These are phyloP conservation scores for Cymbopogon citratus DNA, from an alignment of 176 grass and related monocot genomes.

Conservation along the genomic window DNA sequence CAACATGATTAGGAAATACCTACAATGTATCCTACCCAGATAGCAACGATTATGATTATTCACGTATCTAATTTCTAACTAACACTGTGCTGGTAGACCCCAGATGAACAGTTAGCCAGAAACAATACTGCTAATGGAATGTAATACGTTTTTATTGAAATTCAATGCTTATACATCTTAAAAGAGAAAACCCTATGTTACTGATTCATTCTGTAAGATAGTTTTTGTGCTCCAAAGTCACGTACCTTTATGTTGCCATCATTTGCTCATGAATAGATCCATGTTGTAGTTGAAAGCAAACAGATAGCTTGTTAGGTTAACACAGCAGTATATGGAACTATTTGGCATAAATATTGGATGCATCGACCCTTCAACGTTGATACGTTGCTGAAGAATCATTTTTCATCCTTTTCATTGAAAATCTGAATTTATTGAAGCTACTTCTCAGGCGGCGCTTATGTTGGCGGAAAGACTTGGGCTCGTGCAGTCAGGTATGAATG, in stretches of 20 bases:
- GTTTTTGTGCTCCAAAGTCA: slow-evolving; percentile 6
- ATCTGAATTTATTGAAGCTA: slow-evolving; percentile 15
- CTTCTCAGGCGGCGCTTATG: background rate
- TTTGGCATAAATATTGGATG: slow-evolving; percentile 1
- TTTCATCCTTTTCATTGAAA: slow-evolving; percentile 4
- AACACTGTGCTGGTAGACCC: background rate
- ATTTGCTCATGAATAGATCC: background rate
- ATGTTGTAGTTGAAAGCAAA: background rate
- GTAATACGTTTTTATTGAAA: background rate
- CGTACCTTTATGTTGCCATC: background rate
- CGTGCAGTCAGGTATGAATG: background rate
- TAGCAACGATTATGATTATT: background rate
- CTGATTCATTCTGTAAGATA: background rate
- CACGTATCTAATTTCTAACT: background rate
- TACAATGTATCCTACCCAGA: background rate
- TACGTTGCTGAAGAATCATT: background rate
- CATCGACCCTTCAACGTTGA: background rate
- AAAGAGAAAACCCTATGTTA: no score
- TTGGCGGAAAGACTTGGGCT: background rate
- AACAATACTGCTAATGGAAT: background rate
- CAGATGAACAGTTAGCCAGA: background rate
- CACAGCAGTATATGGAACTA: background rate
- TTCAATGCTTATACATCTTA: background rate
- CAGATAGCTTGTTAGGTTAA: background rate
- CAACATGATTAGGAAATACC: background rate